Percentiles rank a stretch among this genome's conserved stretches.
These are phyloP conservation scores for Eucalyptus grandis DNA, from an alignment of 345 rosid genomes.

Conservation along the genomic window DNA sequence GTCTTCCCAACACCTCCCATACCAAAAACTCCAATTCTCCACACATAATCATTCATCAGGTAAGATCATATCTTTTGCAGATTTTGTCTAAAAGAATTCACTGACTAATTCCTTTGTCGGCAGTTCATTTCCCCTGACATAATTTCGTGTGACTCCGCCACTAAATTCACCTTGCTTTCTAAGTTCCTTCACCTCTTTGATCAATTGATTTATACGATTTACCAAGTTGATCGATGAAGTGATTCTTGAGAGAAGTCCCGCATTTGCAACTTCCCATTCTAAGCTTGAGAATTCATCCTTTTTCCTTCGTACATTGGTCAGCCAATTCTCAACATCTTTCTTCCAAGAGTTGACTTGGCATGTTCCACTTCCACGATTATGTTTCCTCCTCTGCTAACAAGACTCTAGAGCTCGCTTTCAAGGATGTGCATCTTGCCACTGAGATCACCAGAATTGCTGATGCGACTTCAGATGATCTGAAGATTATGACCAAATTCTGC, in stretches of 20 bases:
- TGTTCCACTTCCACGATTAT: neutral
- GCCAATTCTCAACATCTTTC: neutral
- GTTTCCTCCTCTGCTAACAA: fast-evolving
- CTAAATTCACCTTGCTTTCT: neutral
- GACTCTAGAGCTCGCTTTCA: neutral
- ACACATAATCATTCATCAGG: neutral
- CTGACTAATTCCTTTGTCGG: neutral
- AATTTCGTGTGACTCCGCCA: neutral
- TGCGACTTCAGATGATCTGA: neutral
- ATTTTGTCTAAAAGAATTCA: neutral
- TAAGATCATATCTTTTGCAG: neutral
- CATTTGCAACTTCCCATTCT: neutral
- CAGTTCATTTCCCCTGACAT: neutral
- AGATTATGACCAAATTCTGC: neutral
- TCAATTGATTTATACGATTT: neutral
- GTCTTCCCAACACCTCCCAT: neutral
- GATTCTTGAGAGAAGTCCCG: neutral
- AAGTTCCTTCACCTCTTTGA: neutral
- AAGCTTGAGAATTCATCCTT: neutral
- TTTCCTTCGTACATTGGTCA: neutral
- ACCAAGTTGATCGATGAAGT: neutral
- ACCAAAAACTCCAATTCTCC: neutral
- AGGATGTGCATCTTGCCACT: neutral
- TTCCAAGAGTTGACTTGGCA: neutral
- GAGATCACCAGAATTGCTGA: neutral